These are phyloP conservation scores for Lecanicillium sp. DNA, from an alignment of 2,329 filamentous ascomycete species.

Conservation along the genomic window DNA sequence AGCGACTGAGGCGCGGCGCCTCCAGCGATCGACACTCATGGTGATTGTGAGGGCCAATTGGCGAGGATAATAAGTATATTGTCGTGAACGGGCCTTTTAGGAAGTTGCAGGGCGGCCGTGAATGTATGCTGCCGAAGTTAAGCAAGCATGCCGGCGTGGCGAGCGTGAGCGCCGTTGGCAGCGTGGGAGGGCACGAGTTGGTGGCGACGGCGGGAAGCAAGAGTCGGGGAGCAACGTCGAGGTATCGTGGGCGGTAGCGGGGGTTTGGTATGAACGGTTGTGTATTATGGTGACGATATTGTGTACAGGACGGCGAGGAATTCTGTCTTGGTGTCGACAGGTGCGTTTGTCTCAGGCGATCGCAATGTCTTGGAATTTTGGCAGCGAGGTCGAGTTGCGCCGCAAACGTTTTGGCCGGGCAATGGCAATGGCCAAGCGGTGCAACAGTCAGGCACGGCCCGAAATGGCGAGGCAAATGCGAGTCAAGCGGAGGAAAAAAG, in stretches of 20 bases:
- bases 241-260: background rate
- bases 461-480: background rate
- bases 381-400: background rate
- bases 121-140: background rate
- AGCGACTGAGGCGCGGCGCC: conserved; percentile 4
- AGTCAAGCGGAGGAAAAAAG: background rate
- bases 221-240: background rate
- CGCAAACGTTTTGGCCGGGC: background rate
- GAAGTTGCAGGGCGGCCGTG: background rate
- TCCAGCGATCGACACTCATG: conserved; percentile 14
- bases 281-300: conserved; percentile 11
- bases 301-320: conserved; percentile 4
- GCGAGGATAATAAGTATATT: background rate
- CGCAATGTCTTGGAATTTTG: conserved; percentile 4
- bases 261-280: background rate
- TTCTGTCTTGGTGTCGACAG: conserved; percentile 1
- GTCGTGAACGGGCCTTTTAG: background rate
- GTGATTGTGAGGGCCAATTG: background rate
- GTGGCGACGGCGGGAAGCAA: background rate
- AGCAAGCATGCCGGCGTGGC: conserved; percentile 6
- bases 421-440: too few species aligned
- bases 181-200: background rate
- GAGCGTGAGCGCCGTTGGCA: background rate
- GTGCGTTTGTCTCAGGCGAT: conserved; percentile 10
- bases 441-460: too few species aligned